Evolutionary conservation across 2,329 filamentous ascomycete genomes (phyloP).

Genomic region (Plenodomus biglobosus): DNA sequence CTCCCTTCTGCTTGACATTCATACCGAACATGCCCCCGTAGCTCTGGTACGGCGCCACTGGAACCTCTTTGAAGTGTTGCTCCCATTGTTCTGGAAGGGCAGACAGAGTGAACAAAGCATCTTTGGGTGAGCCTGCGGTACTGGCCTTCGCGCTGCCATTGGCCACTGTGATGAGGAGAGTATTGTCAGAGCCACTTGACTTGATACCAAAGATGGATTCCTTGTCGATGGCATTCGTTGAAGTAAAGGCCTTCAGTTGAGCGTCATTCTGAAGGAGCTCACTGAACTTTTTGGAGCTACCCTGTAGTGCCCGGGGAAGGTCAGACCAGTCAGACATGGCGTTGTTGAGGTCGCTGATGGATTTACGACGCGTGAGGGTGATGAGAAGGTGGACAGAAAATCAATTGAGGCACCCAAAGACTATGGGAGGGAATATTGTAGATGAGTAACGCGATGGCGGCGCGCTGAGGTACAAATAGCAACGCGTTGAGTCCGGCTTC

Average conservation of each 20-base stretch:
- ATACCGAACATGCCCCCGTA: conserved; percentile 52
- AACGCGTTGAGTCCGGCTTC: conserved; percentile 7
- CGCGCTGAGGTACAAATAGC: conserved; percentile 12
- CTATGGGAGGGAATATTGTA: not conserved
- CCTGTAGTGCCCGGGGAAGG: conserved; percentile 35
- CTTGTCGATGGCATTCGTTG: conserved; percentile 38
- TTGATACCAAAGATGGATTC: conserved; percentile 41
- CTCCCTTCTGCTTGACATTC: conserved; percentile 55
- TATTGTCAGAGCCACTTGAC: conserved; percentile 37
- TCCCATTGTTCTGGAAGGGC: conserved; percentile 52
- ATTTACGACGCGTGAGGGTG: not conserved
- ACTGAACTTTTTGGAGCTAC: conserved; percentile 34
- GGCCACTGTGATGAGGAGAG: conserved; percentile 37
- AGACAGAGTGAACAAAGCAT: conserved; percentile 44
- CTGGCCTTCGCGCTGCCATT: conserved; percentile 35
- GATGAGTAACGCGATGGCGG: conserved; percentile 1
- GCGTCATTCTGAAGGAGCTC: conserved; percentile 37
- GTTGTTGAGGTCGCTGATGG: not conserved
- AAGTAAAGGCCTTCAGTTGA: conserved; percentile 42
- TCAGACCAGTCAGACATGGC: conserved; percentile 40
- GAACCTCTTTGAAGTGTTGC: conserved; percentile 49
- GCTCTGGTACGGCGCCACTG: conserved; percentile 49
- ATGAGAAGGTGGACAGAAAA: not conserved
- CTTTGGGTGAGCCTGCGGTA: conserved; percentile 29
- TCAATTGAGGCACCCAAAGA: not conserved